A percentile compares a stretch with the other conserved stretches of the same genome.
Evolutionary conservation across 2,329 filamentous ascomycete species (phyloP).

Genomic region (Huntiella moniliformis): DNA sequence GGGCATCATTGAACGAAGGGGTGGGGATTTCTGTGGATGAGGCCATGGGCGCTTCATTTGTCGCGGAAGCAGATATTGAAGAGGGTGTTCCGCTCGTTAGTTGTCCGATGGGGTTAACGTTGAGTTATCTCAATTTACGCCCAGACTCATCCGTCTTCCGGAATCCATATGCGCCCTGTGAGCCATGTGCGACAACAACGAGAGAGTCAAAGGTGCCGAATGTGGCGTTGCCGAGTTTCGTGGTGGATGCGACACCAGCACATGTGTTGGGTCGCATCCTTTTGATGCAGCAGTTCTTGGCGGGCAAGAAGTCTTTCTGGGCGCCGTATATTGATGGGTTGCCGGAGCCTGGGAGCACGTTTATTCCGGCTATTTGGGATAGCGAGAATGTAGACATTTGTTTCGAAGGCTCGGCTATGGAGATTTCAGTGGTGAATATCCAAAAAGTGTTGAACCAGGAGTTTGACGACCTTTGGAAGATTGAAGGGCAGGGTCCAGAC

Average conservation of each 20-base stretch:
- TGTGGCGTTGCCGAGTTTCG: conserved; percentile 25
- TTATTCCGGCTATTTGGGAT: conserved; percentile 44
- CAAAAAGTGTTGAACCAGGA: conserved; percentile 27
- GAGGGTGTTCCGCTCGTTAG: conserved; percentile 28
- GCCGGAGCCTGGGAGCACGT: conserved; percentile 38
- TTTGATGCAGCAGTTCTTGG: conserved; percentile 47
- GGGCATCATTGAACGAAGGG: conserved; percentile 29
- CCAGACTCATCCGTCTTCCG: conserved; percentile 14
- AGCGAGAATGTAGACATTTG: conserved; percentile 35
- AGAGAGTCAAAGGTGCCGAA: conserved; percentile 1
- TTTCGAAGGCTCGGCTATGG: conserved; percentile 34
- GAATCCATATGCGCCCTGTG: conserved; percentile 7
- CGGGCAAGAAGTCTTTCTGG: conserved; percentile 43
- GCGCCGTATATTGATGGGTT: conserved; percentile 46
- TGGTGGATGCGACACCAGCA: conserved; percentile 31
- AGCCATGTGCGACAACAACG: not conserved
- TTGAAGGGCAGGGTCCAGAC: conserved; percentile 18
- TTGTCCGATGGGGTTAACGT: conserved; percentile 32
- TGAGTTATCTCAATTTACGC: conserved; percentile 39
- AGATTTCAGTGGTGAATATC: conserved; percentile 30
- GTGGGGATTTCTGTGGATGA: conserved; percentile 35
- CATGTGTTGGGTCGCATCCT: conserved; percentile 50
- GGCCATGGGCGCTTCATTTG: conserved; percentile 34
- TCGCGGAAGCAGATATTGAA: conserved; percentile 22
- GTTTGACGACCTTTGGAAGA: conserved; percentile 20